phyloP scores from a whole-genome alignment of 176 grass and related monocot genomes.

The Eleusine coracana region DNA sequence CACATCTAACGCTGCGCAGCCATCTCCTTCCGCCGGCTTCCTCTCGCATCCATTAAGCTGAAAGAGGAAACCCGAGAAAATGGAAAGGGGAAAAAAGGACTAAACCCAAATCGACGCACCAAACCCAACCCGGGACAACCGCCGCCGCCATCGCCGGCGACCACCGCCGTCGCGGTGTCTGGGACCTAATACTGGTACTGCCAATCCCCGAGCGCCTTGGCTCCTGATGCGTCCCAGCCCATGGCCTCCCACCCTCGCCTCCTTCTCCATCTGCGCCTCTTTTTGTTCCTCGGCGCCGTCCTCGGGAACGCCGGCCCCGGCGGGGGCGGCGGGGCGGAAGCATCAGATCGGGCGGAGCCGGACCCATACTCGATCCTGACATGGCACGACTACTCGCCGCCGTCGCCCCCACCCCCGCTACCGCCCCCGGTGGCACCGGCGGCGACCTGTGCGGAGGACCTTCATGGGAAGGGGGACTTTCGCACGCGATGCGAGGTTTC shows the following conservation, averaged over 20 bases:
- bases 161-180: conserved; percentile 7
- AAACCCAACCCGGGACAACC: conserved; percentile 40
- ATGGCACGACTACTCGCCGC: conserved; percentile 98
- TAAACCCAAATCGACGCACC: conserved; percentile 60
- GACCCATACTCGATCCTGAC: conserved; percentile 85
- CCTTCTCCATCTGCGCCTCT: conserved; percentile 47
- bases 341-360: conserved; percentile 47
- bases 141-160: conserved; percentile 29
- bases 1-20: conserved; percentile 1
- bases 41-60: conserved; percentile 15
- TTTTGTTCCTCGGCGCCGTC: conserved; percentile 34
- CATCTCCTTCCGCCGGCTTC: conserved; percentile 3
- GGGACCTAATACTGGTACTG: background rate
- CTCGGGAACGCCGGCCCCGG: conserved; percentile 51
- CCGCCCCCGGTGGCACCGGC: conserved; percentile 61
- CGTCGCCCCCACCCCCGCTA: conserved; percentile 76
- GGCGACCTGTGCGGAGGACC: conserved; percentile 69
- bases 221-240: conserved; percentile 87
- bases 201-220: conserved; percentile 22
- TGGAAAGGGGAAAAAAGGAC: conserved; percentile 19
- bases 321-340: conserved; percentile 15
- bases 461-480: conserved; percentile 82
- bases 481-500: conserved; percentile 72
- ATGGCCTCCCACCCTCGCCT: conserved; percentile 59
- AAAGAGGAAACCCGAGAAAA: conserved; percentile 15